Evolutionary conservation across 2,329 filamentous ascomycete genomes (phyloP).

Genomic region (Aciculosporium take): DNA sequence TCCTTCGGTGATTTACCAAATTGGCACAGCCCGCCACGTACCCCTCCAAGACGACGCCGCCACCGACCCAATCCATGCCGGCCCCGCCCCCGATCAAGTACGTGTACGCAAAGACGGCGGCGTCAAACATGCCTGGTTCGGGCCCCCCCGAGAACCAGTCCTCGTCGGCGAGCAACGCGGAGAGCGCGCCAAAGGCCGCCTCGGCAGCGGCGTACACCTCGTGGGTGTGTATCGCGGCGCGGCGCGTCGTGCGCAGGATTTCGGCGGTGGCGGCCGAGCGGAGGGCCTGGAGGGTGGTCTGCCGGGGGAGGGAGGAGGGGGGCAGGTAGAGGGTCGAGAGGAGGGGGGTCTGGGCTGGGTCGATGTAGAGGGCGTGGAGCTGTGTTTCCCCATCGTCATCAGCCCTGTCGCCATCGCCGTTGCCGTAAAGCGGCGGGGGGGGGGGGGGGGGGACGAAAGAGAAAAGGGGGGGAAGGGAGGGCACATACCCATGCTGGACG

Average conservation of each 20-base stretch:
- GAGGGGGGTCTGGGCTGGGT: constrained; percentile 51
- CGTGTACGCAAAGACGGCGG: constrained; percentile 79
- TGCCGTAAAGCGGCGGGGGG: too few species aligned
- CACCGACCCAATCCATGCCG: constrained; percentile 47
- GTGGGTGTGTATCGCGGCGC: constrained; percentile 16
- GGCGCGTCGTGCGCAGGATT: constrained; percentile 48
- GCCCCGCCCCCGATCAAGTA: constrained; percentile 58
- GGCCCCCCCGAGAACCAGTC: constrained; percentile 36
- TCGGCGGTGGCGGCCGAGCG: constrained; percentile 59
- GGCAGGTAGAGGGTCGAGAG: constrained; percentile 61
- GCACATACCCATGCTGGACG: constrained; percentile 66
- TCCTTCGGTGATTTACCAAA: constrained; percentile 36
- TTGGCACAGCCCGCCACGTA: constrained; percentile 42
- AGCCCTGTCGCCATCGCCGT: too few species aligned
- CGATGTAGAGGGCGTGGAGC: constrained; percentile 74
- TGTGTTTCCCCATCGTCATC: constrained; percentile 14
- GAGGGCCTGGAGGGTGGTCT: constrained; percentile 50
- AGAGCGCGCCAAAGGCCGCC: constrained; percentile 33
- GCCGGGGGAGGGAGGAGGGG: constrained; percentile 46
- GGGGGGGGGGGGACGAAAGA: too few species aligned
- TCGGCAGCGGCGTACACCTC: constrained; percentile 29
- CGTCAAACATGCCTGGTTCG: constrained; percentile 66
- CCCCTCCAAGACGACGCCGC: constrained; percentile 43
- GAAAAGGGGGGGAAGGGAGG: not conserved
- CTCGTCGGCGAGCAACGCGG: constrained; percentile 23